Percentiles rank a stretch among this genome's conserved stretches.
These are phyloP conservation scores for Fusarium nanum DNA, from an alignment of 2,329 filamentous ascomycete genomes.

Conservation along the genomic window DNA sequence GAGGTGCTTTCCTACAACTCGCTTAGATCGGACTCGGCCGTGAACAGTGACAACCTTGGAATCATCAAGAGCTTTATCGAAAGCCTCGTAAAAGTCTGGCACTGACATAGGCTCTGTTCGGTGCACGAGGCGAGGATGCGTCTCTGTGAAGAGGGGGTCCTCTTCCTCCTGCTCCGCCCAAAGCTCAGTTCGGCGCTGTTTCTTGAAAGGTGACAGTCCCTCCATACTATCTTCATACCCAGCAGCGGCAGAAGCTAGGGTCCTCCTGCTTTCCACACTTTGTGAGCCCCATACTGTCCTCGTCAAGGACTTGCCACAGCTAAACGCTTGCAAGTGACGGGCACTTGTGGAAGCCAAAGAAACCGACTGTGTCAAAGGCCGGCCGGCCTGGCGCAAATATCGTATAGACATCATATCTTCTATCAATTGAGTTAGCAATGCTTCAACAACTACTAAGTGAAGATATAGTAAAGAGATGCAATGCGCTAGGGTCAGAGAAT, in stretches of 20 bases:
- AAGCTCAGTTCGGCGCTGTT: conserved; percentile 51
- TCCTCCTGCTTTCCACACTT: conserved; percentile 25
- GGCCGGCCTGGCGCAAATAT: conserved; percentile 53
- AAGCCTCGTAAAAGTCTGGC: conserved; percentile 51
- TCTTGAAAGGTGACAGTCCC: conserved; percentile 52
- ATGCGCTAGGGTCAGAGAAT: conserved; percentile 50
- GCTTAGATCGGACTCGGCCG: conserved; percentile 79
- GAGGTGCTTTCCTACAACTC: conserved; percentile 79
- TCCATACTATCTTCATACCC: conserved; percentile 39
- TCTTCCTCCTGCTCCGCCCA: conserved; percentile 50
- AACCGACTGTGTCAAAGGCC: conserved; percentile 42
- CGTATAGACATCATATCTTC: conserved; percentile 53
- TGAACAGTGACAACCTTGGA: conserved; percentile 48
- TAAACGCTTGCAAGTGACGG: conserved; percentile 22
- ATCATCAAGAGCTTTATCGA: conserved; percentile 45
- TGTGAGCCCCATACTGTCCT: conserved; percentile 20
- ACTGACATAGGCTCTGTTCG: conserved; percentile 47
- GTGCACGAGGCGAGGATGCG: conserved; percentile 52
- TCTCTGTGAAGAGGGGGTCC: conserved; percentile 51
- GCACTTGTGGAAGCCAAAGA: conserved; percentile 18
- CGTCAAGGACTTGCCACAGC: conserved; percentile 22
- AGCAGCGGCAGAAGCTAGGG: conserved; percentile 39
- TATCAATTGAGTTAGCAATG: conserved; percentile 42
- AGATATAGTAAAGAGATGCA: conserved; percentile 21
- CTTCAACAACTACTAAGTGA: conserved; percentile 12